Percentiles rank a stretch among this genome's conserved stretches.
Evolutionary conservation across 1,139 yeast species (phyloP).

Genomic region (Arxiozyma slooffiae): DNA sequence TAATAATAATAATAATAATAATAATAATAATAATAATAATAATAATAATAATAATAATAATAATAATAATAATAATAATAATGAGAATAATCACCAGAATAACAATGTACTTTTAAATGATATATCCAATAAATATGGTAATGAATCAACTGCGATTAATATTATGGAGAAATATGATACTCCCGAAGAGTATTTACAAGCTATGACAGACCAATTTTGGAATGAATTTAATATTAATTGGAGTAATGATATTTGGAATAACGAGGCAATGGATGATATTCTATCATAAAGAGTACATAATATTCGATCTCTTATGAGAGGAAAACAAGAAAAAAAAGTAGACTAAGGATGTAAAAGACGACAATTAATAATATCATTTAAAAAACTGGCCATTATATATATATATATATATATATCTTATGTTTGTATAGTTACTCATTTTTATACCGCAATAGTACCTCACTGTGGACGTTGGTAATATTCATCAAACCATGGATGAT

Average conservation of each 20-base stretch:
- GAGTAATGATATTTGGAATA: constrained; percentile 10
- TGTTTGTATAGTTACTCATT: not conserved
- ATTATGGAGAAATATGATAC: not conserved
- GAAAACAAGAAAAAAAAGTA: not conserved
- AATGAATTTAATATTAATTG: constrained; percentile 13
- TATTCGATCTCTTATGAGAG: not conserved
- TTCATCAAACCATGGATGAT: constrained; percentile 94
- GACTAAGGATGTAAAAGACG: not conserved
- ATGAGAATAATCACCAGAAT: too few relatives aligned
- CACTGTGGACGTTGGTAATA: constrained; percentile 29
- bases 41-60: not conserved
- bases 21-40: not conserved
- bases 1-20: not conserved
- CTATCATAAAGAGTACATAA: not conserved
- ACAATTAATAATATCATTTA: too few relatives aligned
- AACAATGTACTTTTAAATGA: not conserved
- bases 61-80: not conserved
- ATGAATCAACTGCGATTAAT: not conserved
- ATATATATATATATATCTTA: too few relatives aligned
- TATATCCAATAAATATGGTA: not conserved
- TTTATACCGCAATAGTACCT: not conserved
- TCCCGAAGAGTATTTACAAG: constrained; percentile 2
- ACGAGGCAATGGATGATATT: not conserved
- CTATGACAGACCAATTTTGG: constrained; percentile 17
- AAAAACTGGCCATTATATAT: too few relatives aligned